A percentile compares a stretch with the other conserved stretches of the same genome.
These are phyloP conservation scores for Kurtzmaniella quercitrusa DNA, from an alignment of 1,139 yeast genomes.

Conservation along the genomic window DNA sequence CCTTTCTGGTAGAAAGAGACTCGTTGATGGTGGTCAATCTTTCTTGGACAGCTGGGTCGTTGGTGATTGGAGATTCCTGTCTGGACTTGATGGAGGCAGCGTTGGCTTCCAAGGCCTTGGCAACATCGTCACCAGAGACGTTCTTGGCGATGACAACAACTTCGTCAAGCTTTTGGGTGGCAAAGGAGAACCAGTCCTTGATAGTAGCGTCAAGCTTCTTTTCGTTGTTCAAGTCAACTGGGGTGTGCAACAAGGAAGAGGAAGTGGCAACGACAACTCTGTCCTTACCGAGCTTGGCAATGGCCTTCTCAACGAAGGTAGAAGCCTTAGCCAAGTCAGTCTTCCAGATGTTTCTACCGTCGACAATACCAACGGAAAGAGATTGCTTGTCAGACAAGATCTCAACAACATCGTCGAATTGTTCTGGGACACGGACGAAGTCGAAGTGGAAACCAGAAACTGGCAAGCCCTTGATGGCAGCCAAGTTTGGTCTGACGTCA, in stretches of 20 bases:
- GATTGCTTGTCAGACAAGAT: slow-evolving; percentile 62
- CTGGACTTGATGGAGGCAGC: slow-evolving; percentile 85
- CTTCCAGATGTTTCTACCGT: slow-evolving; percentile 99
- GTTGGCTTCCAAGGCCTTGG: slow-evolving; percentile 71
- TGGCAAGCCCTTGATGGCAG: slow-evolving; percentile 83
- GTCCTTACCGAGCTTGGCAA: slow-evolving; percentile 79
- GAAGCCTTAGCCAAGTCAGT: slow-evolving; percentile 87
- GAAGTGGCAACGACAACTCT: slow-evolving; percentile 92
- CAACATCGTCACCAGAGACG: slow-evolving; percentile 72
- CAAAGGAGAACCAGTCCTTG: slow-evolving; percentile 98
- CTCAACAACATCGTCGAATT: slow-evolving; percentile 76
- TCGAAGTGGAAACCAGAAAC: slow-evolving; percentile 96
- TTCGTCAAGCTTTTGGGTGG: slow-evolving; percentile 91
- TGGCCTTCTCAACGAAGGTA: slow-evolving; percentile 74
- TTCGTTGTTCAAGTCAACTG: slow-evolving; percentile 92
- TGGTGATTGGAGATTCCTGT: slow-evolving; percentile 81
- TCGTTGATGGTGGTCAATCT: slow-evolving; percentile 81
- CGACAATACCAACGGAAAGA: slow-evolving; percentile 94
- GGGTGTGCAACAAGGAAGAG: slow-evolving; percentile 96
- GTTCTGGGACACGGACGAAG: slow-evolving; percentile 94
- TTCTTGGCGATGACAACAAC: slow-evolving; percentile 90
- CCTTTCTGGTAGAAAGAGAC: slow-evolving; percentile 76
- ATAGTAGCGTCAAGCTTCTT: slow-evolving; percentile 83
- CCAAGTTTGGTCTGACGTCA: slow-evolving; percentile 94
- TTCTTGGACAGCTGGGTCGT: slow-evolving; percentile 84